phyloP scores from a whole-genome alignment of 345 rosid genomes.

The Brassica cretica region DNA sequence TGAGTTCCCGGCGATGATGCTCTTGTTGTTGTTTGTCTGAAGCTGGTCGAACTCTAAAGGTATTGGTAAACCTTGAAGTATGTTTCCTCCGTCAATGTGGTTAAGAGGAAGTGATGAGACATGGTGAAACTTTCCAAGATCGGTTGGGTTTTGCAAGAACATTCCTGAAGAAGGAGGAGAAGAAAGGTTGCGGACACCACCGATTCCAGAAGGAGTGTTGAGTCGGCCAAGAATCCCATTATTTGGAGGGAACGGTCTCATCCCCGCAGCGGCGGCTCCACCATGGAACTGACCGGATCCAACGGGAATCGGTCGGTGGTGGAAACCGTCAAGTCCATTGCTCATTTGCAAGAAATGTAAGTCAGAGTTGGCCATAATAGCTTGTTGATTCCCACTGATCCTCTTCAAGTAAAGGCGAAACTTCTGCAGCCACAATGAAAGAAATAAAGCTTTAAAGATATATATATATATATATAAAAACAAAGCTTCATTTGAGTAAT shows the following conservation, averaged over 20 bases:
- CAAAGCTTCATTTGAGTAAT: background rate
- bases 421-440: constrained; percentile 52
- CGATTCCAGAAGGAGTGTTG: constrained; percentile 59
- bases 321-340: constrained; percentile 54
- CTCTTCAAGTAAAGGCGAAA: constrained; percentile 77
- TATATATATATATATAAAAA: background rate
- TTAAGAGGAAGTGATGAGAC: constrained; percentile 39
- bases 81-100: constrained; percentile 47
- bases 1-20: constrained; percentile 3
- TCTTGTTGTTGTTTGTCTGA: constrained; percentile 45
- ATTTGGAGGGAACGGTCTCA: constrained; percentile 54
- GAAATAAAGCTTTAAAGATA: background rate
- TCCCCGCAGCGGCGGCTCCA: constrained; percentile 32
- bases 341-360: constrained; percentile 59
- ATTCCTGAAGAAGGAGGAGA: constrained; percentile 43
- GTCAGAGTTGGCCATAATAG: constrained; percentile 61
- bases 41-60: constrained; percentile 64
- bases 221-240: constrained; percentile 67
- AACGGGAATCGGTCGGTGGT: constrained; percentile 44
- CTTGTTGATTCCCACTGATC: constrained; percentile 68
- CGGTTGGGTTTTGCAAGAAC: constrained; percentile 41
- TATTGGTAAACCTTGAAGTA: constrained; percentile 75
- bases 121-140: constrained; percentile 53
- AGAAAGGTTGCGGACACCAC: constrained; percentile 60
- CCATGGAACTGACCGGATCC: constrained; percentile 56